Evolutionary conservation across 768 basidiomycete genomes (phyloP), one percentile per base, ranked within the genome.

Genomic region (Boletus eberwhitei): DNA sequence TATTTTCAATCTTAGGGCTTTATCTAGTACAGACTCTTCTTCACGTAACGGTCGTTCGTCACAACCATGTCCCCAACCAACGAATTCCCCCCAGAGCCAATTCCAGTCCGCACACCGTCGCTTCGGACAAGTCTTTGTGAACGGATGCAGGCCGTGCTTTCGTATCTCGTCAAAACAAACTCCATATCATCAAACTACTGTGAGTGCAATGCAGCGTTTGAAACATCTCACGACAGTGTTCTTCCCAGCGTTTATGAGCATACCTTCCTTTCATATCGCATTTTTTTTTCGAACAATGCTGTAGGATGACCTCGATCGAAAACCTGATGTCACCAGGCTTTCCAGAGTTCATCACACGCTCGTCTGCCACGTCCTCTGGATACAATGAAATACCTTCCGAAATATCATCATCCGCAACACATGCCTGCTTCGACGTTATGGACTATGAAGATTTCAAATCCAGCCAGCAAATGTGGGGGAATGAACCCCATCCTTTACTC

Each of bases 281-380:
- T 11, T 41, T 60, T 11, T 41, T 60, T 26, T 54, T 63, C 21
- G 65, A 63, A n/a, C n/a, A 8, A 56, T 1, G 26, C 63, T 65
- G 65, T 34, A 59, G 11, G 35, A 50, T 53, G 32, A 31, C 52
- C 5, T 52, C 57, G 13, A 60, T 67, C 22, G 50, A 67, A 39
- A 52, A 67, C 35, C 16, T 65, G 38, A 64, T 67, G 57, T 58
- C 61, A 0, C 53, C 53, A 5, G 66, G 66, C 4, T 48, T 63
- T 32, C 66, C 61, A 45, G 60, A 56, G 38, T 63, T 61, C 53
- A 55, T 68, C 8, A 63, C 64, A 3, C 58, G 61, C 35, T 67
- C 61, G 5, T 41, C 64, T 5, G 56, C 58, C 26, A 65, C 61
- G 9, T 63, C 53, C 5, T 55, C 57, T 19, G 58, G 57, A n/a